These are phyloP conservation scores for Nannizziopsis arthrosporioides DNA, from an alignment of 2,329 filamentous ascomycete species.

Conservation along the genomic window DNA sequence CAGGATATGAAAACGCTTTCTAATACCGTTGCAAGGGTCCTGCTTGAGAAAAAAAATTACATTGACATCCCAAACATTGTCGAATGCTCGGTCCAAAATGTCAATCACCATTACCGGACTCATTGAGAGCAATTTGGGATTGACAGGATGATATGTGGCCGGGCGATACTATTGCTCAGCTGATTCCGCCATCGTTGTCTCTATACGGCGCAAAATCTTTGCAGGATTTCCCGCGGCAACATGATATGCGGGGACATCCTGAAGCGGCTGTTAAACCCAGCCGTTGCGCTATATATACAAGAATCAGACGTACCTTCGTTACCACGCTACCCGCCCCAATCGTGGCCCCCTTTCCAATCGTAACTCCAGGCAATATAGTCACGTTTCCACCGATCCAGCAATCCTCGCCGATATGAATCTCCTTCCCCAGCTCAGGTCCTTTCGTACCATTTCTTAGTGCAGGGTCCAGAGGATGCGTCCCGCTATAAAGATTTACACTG, in stretches of 20 bases:
- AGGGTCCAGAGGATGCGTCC: constrained; percentile 66
- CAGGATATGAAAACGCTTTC: not conserved
- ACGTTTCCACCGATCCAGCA: constrained; percentile 68
- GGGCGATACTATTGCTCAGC: constrained; percentile 1
- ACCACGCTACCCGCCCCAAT: constrained; percentile 76
- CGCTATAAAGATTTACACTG: constrained; percentile 64
- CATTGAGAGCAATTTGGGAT: no score
- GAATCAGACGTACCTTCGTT: constrained; percentile 46
- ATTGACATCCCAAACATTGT: not conserved
- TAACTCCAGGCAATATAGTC: constrained; percentile 62
- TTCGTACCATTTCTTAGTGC: constrained; percentile 58
- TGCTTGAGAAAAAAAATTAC: not conserved
- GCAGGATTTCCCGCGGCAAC: constrained; percentile 34
- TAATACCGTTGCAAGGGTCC: not conserved
- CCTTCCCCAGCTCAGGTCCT: constrained; percentile 62
- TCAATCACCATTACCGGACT: no score
- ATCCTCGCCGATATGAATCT: constrained; percentile 67
- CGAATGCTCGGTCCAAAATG: no score
- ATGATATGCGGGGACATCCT: constrained; percentile 35
- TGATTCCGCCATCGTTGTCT: constrained; percentile 24
- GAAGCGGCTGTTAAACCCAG: constrained; percentile 6
- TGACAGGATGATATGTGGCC: not conserved
- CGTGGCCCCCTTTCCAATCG: constrained; percentile 59
- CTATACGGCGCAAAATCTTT: constrained; percentile 29
- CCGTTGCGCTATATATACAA: not conserved